Percentiles rank a stretch among this genome's conserved stretches.
These are phyloP conservation scores for Pythium biforme DNA, from an alignment of 352 stramenopile genomes.

Conservation along the genomic window DNA sequence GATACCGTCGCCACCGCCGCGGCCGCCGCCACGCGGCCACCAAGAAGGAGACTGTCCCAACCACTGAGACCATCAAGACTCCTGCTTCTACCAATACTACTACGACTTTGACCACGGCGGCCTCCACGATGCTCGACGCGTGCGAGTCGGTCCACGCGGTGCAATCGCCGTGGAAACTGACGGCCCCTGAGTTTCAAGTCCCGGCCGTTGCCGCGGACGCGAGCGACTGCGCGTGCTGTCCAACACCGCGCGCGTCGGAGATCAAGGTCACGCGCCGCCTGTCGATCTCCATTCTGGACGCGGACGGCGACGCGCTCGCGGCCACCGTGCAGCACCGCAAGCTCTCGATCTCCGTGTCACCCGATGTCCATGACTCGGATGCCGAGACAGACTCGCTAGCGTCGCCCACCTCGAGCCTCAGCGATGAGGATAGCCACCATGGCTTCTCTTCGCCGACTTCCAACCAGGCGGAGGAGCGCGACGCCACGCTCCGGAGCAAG, in stretches of 20 bases:
- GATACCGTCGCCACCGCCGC: constrained; percentile 7
- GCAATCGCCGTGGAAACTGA: constrained; percentile 9
- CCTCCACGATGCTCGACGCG: background rate
- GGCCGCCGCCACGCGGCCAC: background rate
- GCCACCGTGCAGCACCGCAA: constrained; percentile 4
- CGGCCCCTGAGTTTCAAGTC: background rate
- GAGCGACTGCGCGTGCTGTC: constrained; percentile 12
- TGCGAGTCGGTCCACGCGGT: constrained; percentile 9
- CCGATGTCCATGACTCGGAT: constrained; percentile 12
- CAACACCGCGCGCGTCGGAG: background rate
- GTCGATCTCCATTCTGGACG: background rate
- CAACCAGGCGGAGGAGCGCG: background rate
- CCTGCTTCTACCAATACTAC: background rate
- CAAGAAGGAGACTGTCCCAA: too few species aligned
- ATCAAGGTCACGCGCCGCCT: constrained; percentile 1
- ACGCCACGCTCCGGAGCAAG: background rate
- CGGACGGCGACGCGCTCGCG: constrained; percentile 10
- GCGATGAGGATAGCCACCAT: constrained; percentile 1
- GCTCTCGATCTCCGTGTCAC: background rate
- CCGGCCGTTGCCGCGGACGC: background rate
- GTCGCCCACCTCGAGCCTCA: constrained; percentile 8
- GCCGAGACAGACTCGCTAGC: constrained; percentile 17
- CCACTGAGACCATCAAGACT: background rate
- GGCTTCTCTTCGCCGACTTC: background rate
- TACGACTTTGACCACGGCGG: background rate